Base-by-base conservation (phyloP, 169 alveolate genomes). In the Plasmodium reichenowi region DNA sequence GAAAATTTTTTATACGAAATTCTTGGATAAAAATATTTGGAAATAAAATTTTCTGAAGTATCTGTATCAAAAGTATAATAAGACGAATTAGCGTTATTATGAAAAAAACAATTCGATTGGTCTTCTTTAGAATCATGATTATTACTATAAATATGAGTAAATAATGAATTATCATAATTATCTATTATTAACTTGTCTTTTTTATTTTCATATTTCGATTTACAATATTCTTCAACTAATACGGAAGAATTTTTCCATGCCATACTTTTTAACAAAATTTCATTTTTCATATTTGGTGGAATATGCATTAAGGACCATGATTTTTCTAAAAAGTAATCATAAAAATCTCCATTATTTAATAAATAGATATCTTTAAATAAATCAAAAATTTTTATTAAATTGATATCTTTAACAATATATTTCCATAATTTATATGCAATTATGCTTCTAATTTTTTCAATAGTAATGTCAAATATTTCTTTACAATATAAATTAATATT, bases 391-490 rank as follows among this genome's bases (percentile, higher is more conserved):
- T 74, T 88, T 29, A 59, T 50, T 59, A 94, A 68, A 75, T 94
- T 83, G 1, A 72, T 60, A 60, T 88, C 92, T 38, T 88, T 80
- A 29, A 92, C 93, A 62, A 92, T 70, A 26, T 80, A 89, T 20
- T 58, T 73, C 95, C 96, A 92, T 50, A 94, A 92, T 68, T 74
- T 72, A 67, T 80, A 80, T 12, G 95, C 94, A 24, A 94, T 71
- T 74, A 89, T 88, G 71, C 68, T 47, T 63, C 95, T 64, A 62
- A 89, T 92, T 45, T 68, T 72, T 67, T 83, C 96, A 13, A 94
- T 88, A 13, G 95, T 89, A 26, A 68, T 72, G 7, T 89, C 93
- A 67, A 94, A 92, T 56, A 62, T 62, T 43, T 62, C 85, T 45
- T 63, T 72, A 24, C 93, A 88, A 20, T 88, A 59, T 50, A 88